These are phyloP conservation scores for Solanum ahanhuiri DNA, from an alignment of 257 asterid genomes.

Conservation along the genomic window DNA sequence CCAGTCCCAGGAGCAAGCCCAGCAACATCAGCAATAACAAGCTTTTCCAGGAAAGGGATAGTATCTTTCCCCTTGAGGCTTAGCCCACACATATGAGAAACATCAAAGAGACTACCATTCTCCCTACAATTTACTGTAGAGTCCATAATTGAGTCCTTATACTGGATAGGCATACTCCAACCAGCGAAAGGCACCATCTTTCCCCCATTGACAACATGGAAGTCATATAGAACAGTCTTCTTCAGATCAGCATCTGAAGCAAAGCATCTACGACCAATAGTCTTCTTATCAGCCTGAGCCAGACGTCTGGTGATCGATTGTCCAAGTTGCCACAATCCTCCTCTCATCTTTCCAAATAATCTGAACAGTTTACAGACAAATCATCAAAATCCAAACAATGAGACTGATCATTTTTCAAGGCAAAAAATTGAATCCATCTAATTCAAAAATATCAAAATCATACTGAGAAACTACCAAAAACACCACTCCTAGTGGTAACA, in stretches of 20 bases:
- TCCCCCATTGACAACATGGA: constrained; percentile 90
- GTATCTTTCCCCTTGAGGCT: no score
- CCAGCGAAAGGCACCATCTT: constrained; percentile 99
- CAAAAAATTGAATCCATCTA: not conserved
- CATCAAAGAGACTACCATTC: no score
- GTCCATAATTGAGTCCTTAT: constrained; percentile 93
- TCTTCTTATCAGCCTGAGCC: constrained; percentile 58
- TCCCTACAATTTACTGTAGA: no score
- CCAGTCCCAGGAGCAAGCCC: no score
- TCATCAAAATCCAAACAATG: not conserved
- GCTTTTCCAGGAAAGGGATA: no score
- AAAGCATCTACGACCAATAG: constrained; percentile 61
- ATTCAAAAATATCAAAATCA: not conserved
- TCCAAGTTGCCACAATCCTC: constrained; percentile 98
- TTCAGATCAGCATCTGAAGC: constrained; percentile 91
- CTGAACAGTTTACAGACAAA: not conserved
- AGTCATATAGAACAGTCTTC: constrained; percentile 85
- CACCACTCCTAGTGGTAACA: not conserved
- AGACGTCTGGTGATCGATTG: constrained; percentile 83
- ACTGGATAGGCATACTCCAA: constrained; percentile 99
- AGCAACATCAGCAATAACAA: no score
- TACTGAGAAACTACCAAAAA: not conserved
- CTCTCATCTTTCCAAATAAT: constrained; percentile 56
- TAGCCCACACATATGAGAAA: no score
- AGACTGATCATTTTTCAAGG: not conserved